Percentiles rank a stretch among this genome's conserved stretches.
phyloP scores from a whole-genome alignment of 2,329 filamentous ascomycete species.

The Arthroderma uncinatum region DNA sequence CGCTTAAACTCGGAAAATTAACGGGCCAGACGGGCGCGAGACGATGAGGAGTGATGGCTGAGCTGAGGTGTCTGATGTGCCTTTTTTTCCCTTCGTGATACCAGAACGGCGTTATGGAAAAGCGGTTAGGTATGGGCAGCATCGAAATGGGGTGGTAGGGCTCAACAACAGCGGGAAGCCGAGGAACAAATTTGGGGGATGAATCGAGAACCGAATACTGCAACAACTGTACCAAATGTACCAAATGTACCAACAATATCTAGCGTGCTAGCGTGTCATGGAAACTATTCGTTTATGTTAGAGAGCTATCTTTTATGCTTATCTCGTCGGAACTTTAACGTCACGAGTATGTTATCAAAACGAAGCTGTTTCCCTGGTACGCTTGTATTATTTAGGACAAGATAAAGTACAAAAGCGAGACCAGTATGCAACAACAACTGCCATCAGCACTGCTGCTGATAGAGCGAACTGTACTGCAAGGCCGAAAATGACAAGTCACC shows the following conservation, averaged over 20 bases:
- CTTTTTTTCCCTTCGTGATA: neutral
- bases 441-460: neutral
- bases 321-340: too few species aligned
- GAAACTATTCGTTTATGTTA: neutral
- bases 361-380: neutral
- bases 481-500: neutral
- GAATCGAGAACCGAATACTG: neutral
- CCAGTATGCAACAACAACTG: neutral
- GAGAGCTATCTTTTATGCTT: too few species aligned
- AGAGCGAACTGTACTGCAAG: neutral
- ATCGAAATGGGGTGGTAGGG: neutral
- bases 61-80: neutral
- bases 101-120: neutral
- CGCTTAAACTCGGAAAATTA: neutral
- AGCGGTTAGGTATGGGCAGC: neutral
- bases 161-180: neutral
- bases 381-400: slow-evolving; percentile 1
- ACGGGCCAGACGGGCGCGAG: neutral
- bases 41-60: neutral
- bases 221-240: too few species aligned
- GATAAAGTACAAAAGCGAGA: neutral
- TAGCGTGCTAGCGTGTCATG: neutral
- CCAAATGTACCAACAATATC: too few species aligned
- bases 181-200: neutral
- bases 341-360: neutral